phyloP scores from a whole-genome alignment of 495 filamentous ascomycete species.

The Pseudomonodictys pantanalensis region DNA sequence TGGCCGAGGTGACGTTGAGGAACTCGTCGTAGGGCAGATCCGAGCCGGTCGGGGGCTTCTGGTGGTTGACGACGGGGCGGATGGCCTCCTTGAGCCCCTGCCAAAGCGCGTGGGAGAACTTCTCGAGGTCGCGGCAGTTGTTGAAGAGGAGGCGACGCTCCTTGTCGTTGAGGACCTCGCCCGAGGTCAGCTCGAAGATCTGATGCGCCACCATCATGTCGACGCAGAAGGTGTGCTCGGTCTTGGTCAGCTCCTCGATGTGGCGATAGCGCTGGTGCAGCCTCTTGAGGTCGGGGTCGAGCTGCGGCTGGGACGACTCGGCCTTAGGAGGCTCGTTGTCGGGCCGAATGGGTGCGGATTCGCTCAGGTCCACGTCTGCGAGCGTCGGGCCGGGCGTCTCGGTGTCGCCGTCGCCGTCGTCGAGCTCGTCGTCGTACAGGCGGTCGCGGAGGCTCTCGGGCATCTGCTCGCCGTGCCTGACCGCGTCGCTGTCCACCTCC shows the following conservation, averaged over 20 bases:
- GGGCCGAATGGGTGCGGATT: too few species aligned
- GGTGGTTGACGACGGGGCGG: slow-evolving; percentile 11
- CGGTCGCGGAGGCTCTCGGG: slow-evolving; percentile 45
- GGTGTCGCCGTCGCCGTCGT: too few species aligned
- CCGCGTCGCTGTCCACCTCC: too few species aligned
- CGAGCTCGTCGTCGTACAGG: too few species aligned
- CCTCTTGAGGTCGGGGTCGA: slow-evolving; percentile 28
- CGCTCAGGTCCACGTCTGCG: too few species aligned
- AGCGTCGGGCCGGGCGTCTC: too few species aligned
- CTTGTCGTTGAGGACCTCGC: slow-evolving; percentile 71
- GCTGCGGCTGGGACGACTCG: neutral
- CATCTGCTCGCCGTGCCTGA: too few species aligned
- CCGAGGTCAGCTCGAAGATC: slow-evolving; percentile 93
- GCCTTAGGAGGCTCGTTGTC: slow-evolving; percentile 14
- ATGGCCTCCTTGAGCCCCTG: slow-evolving; percentile 9
- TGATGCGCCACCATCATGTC: slow-evolving; percentile 97
- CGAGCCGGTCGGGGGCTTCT: neutral
- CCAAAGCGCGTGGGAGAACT: slow-evolving; percentile 5
- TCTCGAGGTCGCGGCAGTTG: slow-evolving; percentile 80
- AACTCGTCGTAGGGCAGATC: slow-evolving; percentile 9
- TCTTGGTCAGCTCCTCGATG: slow-evolving; percentile 88
- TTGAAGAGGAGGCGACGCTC: slow-evolving; percentile 86
- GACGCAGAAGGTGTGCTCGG: slow-evolving; percentile 77
- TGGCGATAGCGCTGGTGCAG: slow-evolving; percentile 68
- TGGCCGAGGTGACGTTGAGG: slow-evolving; percentile 51